Conservation (phyloP, 352 stramenopile genomes). For the Aphanomyces euteiches region DNA sequence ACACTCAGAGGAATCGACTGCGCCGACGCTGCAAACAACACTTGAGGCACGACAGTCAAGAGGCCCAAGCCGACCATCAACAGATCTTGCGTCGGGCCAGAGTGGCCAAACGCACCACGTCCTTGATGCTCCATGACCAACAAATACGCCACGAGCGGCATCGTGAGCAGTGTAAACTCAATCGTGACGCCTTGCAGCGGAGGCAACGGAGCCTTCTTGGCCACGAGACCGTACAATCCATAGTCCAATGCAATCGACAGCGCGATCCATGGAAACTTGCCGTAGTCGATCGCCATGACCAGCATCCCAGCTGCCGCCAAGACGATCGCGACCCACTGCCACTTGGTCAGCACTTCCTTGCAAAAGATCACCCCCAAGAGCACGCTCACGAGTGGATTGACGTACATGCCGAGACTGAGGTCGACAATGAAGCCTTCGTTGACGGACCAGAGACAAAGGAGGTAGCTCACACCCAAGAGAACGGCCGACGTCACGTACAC, state of each 20-base stretch:
- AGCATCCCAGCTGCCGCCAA: constrained; percentile 1
- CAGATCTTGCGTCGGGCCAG: neutral
- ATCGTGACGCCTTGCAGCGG: constrained; percentile 12
- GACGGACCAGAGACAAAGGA: constrained; percentile 19
- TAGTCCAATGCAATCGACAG: constrained; percentile 15
- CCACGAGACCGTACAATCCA: constrained; percentile 16
- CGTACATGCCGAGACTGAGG: constrained; percentile 17
- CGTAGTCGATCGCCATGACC: constrained; percentile 22
- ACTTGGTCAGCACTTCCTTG: neutral
- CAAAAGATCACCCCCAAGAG: constrained; percentile 19
- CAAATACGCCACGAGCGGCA: neutral
- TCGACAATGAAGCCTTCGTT: constrained; percentile 26
- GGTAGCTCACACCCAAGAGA: constrained; percentile 10
- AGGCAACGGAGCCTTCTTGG: constrained; percentile 13
- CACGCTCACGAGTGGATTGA: constrained; percentile 27
- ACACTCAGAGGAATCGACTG: constrained; percentile 15
- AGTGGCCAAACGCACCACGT: constrained; percentile 8
- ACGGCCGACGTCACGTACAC: neutral
- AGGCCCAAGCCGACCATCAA: constrained; percentile 9
- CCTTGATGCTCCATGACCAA: constrained; percentile 1
- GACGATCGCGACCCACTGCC: constrained; percentile 14
- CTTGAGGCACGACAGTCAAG: constrained; percentile 8
- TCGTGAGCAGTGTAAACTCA: neutral
- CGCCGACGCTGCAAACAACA: constrained; percentile 15
- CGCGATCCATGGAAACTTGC: constrained; percentile 28